Evolutionary conservation across 441 rosid species (phyloP).

Genomic region (Pelargonium fulgidum): DNA sequence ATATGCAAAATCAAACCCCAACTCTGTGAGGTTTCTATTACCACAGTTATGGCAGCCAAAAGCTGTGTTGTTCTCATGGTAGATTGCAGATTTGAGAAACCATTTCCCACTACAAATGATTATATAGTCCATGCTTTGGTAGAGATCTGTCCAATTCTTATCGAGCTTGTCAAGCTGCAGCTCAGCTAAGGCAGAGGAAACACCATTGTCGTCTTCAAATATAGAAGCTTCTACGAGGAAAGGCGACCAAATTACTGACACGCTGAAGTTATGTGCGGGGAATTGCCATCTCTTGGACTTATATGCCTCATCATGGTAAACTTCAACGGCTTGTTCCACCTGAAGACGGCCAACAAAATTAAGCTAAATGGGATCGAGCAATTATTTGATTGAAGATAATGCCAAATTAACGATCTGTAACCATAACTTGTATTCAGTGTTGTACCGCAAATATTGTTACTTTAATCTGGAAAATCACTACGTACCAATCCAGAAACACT

Average conservation of each 20-base stretch:
- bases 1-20: slow-evolving; percentile 74
- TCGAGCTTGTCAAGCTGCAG: slow-evolving; percentile 77
- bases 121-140: slow-evolving; percentile 50
- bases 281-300: slow-evolving; percentile 71
- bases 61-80: slow-evolving; percentile 54
- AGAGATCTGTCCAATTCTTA: slow-evolving; percentile 52
- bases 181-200: slow-evolving; percentile 63
- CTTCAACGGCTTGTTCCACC: slow-evolving; percentile 70
- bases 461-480: too few species aligned
- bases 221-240: slow-evolving; percentile 78
- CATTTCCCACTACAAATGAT: slow-evolving; percentile 86
- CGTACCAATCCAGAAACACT: too few species aligned
- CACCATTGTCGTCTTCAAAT: slow-evolving; percentile 78
- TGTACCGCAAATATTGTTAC: too few species aligned
- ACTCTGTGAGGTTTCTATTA: slow-evolving; percentile 45
- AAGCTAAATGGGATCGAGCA: too few species aligned
- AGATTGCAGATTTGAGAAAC: slow-evolving; percentile 78
- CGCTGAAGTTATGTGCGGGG: slow-evolving; percentile 53
- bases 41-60: slow-evolving; percentile 81
- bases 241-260: slow-evolving; percentile 84
- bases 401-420: too few species aligned
- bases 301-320: slow-evolving; percentile 70
- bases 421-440: too few species aligned
- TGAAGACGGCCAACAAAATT: slow-evolving; percentile 22
- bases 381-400: too few species aligned